Evolutionary conservation across 2,329 filamentous ascomycete genomes (phyloP).

Genomic region (Xylaria sp.): DNA sequence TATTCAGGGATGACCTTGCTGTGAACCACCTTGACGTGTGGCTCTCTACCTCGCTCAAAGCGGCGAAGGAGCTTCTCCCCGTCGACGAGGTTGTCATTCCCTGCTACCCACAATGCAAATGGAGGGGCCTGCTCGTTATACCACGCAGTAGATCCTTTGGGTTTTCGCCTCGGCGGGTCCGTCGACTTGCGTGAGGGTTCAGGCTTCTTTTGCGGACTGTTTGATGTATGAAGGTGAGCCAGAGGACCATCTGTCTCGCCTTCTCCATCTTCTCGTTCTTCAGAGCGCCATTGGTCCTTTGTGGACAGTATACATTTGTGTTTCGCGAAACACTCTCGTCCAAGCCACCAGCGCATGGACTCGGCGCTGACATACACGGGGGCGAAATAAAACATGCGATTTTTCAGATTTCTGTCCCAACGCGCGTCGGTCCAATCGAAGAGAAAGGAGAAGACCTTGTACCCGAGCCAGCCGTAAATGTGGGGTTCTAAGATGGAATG

Average conservation of each 20-base stretch:
- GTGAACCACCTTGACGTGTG: constrained; percentile 82
- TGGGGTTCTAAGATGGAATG: constrained; percentile 72
- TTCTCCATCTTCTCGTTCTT: constrained; percentile 71
- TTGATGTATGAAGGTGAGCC: constrained; percentile 47
- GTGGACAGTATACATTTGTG: constrained; percentile 91
- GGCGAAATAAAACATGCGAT: constrained; percentile 91
- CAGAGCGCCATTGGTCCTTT: constrained; percentile 71
- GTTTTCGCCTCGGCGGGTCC: constrained; percentile 52
- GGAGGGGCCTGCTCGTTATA: constrained; percentile 83
- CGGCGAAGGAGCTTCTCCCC: constrained; percentile 78
- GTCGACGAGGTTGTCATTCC: constrained; percentile 85
- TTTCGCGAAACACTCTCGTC: constrained; percentile 79
- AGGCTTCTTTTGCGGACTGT: constrained; percentile 34
- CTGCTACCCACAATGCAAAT: constrained; percentile 88
- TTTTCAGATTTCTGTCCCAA: constrained; percentile 83
- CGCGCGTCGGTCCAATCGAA: constrained; percentile 87
- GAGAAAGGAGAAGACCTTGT: constrained; percentile 87
- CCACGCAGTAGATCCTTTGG: constrained; percentile 74
- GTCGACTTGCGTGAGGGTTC: constrained; percentile 36
- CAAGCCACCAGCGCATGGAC: constrained; percentile 96
- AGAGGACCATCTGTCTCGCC: constrained; percentile 60
- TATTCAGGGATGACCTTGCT: constrained; percentile 85
- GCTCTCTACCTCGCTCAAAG: constrained; percentile 81
- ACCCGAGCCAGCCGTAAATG: constrained; percentile 84
- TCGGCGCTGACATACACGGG: constrained; percentile 91